Conservation (phyloP, 306 rosid genomes). For the Rubus idaeus region DNA sequence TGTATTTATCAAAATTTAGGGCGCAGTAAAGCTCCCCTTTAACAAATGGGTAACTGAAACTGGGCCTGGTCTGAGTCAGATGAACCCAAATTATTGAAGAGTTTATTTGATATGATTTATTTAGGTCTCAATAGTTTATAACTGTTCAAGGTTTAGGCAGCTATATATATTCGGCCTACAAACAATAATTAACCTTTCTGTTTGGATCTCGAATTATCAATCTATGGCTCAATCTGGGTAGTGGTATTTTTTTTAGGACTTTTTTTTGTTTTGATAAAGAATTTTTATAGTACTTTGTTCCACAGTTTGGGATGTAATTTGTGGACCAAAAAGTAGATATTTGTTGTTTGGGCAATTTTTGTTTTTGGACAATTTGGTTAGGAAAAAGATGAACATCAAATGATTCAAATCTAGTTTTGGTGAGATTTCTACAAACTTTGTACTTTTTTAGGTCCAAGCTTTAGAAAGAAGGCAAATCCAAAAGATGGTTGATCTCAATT, state of each 20-base stretch:
- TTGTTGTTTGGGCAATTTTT: conserved; percentile 10
- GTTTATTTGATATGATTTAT: no score
- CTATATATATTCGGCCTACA: background rate
- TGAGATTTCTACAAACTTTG: background rate
- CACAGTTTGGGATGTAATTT: background rate
- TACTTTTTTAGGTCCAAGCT: conserved; percentile 25
- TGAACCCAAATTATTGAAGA: background rate
- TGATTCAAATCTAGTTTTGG: background rate
- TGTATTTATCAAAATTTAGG: no score
- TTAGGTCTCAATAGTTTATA: no score
- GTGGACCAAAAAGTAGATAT: conserved; percentile 25
- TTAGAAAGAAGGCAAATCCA: conserved; percentile 33
- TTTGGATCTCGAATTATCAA: background rate
- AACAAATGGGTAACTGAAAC: background rate
- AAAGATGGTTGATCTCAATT: background rate
- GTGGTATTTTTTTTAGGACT: background rate
- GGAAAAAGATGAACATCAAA: conserved; percentile 7
- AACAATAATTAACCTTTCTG: background rate
- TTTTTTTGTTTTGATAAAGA: no score
- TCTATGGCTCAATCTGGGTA: no score
- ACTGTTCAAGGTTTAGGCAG: background rate
- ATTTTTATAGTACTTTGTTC: background rate
- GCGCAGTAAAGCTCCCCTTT: no score
- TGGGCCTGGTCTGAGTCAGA: background rate
- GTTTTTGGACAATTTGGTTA: background rate